Evolutionary conservation across 2,329 filamentous ascomycete species (phyloP).

Genomic region (Pseudogymnoascus sp.): DNA sequence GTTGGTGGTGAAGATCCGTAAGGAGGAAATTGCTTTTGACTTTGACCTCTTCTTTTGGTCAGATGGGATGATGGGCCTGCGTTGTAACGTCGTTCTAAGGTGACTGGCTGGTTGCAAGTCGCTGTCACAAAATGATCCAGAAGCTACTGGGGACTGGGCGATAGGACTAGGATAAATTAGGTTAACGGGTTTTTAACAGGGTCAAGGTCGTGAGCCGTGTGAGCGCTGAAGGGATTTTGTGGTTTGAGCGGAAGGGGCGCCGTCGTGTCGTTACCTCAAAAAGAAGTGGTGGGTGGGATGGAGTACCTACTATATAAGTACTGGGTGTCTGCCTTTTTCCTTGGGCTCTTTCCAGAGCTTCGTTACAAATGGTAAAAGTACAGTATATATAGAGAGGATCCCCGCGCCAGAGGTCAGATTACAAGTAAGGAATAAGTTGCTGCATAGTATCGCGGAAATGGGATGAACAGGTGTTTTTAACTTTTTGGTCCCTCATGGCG

Average conservation of each 20-base stretch:
- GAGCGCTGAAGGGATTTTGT: background rate
- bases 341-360: background rate
- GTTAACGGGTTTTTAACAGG: background rate
- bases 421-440: background rate
- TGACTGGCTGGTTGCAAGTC: slow-evolving; percentile 3
- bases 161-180: background rate
- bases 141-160: background rate
- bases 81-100: background rate
- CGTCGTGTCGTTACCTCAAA: background rate
- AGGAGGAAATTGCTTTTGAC: slow-evolving; percentile 8
- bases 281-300: background rate
- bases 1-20: background rate
- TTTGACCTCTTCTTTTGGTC: background rate
- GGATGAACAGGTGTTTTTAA: background rate
- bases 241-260: background rate
- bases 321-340: background rate
- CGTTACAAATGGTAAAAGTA: background rate
- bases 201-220: background rate
- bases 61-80: background rate
- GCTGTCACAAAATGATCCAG: background rate
- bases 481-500: background rate
- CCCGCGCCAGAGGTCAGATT: background rate
- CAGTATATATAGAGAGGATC: background rate
- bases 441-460: background rate
- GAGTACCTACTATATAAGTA: background rate